phyloP scores from a whole-genome alignment of 176 grass and related monocot genomes.

The Aegilops bicornis region DNA sequence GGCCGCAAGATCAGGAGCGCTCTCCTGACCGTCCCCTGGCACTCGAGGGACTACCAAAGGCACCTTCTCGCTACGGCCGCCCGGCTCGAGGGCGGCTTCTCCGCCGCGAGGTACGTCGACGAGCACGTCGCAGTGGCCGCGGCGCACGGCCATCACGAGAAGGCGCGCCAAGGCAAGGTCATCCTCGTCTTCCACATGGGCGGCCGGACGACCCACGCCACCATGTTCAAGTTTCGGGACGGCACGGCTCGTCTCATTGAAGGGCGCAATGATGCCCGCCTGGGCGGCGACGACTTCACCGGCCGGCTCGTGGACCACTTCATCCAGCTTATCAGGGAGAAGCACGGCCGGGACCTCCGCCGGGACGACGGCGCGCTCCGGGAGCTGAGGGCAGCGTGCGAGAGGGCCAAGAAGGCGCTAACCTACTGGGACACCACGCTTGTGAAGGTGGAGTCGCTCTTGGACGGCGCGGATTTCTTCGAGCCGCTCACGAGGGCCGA shows the following conservation, averaged over 20 bases:
- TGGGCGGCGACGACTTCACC: background rate
- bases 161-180: background rate
- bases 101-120: background rate
- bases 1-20: background rate
- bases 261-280: background rate
- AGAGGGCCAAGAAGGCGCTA: background rate
- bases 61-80: too few relatives aligned
- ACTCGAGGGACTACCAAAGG: background rate
- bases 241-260: background rate
- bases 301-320: background rate
- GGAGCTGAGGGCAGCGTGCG: background rate
- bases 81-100: background rate
- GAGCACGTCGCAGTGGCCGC: background rate
- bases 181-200: conserved; percentile 7
- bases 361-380: background rate
- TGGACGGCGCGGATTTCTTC: background rate
- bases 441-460: background rate
- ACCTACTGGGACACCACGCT: background rate
- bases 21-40: background rate
- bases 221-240: background rate
- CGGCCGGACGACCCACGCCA: background rate
- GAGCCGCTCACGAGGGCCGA: background rate
- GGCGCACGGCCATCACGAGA: background rate
- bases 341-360: background rate
- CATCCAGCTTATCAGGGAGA: background rate